Evolutionary conservation across 2,329 filamentous ascomycete genomes (phyloP), one percentile per base, ranked within the genome.

Genomic region (Fusarium verrucosum): DNA sequence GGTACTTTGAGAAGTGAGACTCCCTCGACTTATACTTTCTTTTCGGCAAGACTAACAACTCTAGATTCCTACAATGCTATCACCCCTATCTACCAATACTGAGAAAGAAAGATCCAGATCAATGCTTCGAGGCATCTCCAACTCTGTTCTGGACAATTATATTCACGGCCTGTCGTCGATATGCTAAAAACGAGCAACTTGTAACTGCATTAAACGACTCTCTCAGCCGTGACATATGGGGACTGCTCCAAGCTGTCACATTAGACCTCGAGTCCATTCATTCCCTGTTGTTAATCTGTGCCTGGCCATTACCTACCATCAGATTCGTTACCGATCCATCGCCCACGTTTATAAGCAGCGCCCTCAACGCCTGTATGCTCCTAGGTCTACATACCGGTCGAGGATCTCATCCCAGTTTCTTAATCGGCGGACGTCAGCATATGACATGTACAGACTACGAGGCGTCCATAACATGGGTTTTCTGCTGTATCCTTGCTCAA

Each of bases 141-240:
- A 75, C 83, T 10, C 77, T 86, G 8, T 86, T 86, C 67, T 86
- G 84, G 84, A 76, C 80, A n/a, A 78, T 86, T 51, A 75, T 86
- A 37, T 80, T 79, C 59, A 79, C 84, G 17, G 76, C 82, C 9
- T 81, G 79, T 23, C 82, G 83, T 4, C 80, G 82, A 1, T 84
- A 84, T 62, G 76, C 81, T 5, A 78, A 78, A 35, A 78, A 79
- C 37, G 69, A 76, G 3, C 74, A 74, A 4, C 70, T 82, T 19
- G 77, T 83, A 17, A 72, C 76, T 2, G 80, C 82, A 37, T 71
- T 85, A 7, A 74, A 80, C 37, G 82, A 83, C n/a, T 73, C 80
- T 14, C 73, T 86, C 10, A 76, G 76, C 55, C 73, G 76, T 2
- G 81, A 84, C 57, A 75, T 84, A 10, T 82, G 80, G 76, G 71